These are phyloP conservation scores for Grosmannia huntii DNA, from an alignment of 2,329 filamentous ascomycete species.

Conservation along the genomic window DNA sequence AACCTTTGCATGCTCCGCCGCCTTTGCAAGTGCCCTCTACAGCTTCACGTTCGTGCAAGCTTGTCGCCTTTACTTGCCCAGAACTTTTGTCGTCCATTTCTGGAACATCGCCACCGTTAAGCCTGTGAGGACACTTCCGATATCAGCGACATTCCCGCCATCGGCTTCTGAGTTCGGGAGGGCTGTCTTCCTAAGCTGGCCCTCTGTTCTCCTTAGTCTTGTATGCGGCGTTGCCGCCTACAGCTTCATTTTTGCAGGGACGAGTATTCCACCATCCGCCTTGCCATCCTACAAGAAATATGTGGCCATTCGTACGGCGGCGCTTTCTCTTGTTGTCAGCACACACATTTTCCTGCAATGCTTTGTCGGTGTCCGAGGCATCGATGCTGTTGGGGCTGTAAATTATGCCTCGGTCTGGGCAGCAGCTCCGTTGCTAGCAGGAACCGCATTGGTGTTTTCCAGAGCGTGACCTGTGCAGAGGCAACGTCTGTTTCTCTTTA, in stretches of 20 bases:
- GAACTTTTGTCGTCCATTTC: conserved; percentile 64
- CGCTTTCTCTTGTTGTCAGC: conserved; percentile 44
- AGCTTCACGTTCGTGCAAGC: conserved; percentile 57
- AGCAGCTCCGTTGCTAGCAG: conserved; percentile 47
- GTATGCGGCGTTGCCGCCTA: conserved; percentile 57
- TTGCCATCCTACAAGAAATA: conserved; percentile 23
- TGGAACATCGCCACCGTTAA: conserved; percentile 55
- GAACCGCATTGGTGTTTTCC: conserved; percentile 34
- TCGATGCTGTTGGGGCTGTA: conserved; percentile 55
- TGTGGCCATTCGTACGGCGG: conserved; percentile 49
- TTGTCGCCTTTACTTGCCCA: conserved; percentile 57
- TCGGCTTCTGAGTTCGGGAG: not conserved
- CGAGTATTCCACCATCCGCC: conserved; percentile 28
- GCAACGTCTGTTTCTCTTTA: not conserved
- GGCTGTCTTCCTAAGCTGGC: conserved; percentile 38
- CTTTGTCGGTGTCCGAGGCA: conserved; percentile 53
- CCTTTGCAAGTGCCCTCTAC: conserved; percentile 63
- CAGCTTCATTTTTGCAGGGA: conserved; percentile 58
- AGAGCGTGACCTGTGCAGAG: not conserved
- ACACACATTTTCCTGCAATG: conserved; percentile 51
- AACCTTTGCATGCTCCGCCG: conserved; percentile 40
- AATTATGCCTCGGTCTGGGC: conserved; percentile 68
- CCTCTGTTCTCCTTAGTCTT: conserved; percentile 29
- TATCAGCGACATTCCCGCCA: conserved; percentile 30
- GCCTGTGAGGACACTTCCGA: conserved; percentile 30